These are phyloP conservation scores for Trichosporon faecale DNA, from an alignment of 1,284 basidiomycete genomes.

Conservation along the genomic window DNA sequence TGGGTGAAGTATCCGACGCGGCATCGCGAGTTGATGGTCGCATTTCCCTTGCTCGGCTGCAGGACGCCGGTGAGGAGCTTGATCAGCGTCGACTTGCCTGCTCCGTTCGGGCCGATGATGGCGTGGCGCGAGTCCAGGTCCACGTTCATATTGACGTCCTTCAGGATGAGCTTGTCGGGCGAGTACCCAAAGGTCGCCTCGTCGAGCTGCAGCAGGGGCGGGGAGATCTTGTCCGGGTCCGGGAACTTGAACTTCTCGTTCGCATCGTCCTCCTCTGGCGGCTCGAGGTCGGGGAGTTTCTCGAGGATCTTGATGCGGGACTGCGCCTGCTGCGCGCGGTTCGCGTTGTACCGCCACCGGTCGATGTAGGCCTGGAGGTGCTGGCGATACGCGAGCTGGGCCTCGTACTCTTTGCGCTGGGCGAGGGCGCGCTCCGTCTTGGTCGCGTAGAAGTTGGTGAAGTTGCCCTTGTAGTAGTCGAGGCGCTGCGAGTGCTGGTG, in stretches of 20 bases:
- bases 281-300: conserved; percentile 90
- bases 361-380: conserved; percentile 95
- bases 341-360: conserved; percentile 92
- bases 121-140: conserved; percentile 85
- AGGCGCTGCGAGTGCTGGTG: conserved; percentile 93
- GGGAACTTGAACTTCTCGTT: conserved; percentile 91
- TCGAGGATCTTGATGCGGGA: conserved; percentile 98
- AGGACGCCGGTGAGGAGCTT: conserved; percentile 92
- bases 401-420: conserved; percentile 88
- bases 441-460: conserved; percentile 97
- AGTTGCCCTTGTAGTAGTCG: conserved; percentile 88
- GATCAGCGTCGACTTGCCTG: conserved; percentile 61
- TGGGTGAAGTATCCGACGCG: conserved; percentile 94
- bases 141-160: conserved; percentile 82
- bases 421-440: conserved; percentile 92
- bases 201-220: conserved; percentile 90
- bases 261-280: conserved; percentile 81
- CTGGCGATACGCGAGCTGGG: conserved; percentile 90
- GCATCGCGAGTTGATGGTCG: conserved; percentile 84
- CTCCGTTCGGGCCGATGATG: conserved; percentile 71
- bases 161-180: conserved; percentile 74
- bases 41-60: conserved; percentile 72
- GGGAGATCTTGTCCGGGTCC: conserved; percentile 91
- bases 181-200: conserved; percentile 90
- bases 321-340: conserved; percentile 88